Evolutionary conservation across 495 filamentous ascomycete genomes (phyloP), one percentile per base, ranked within the genome.

Genomic region (Viridothelium virens): DNA sequence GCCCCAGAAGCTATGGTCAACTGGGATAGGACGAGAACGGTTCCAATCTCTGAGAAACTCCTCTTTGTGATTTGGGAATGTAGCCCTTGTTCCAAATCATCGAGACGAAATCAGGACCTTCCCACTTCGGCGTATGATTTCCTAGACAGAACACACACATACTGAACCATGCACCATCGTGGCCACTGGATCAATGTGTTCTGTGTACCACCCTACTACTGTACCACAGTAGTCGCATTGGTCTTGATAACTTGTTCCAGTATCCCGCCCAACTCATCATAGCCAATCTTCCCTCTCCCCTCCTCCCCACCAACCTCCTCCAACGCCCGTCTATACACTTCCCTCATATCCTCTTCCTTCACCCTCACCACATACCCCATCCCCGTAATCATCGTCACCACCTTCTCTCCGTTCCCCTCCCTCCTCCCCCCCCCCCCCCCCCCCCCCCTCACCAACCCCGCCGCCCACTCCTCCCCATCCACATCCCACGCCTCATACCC

Each of bases 351-450:
- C 16, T 66, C 67, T 39, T 61, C 64, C 63, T 69, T 69, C 1
- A 77, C 61, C 59, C 66, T 56, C 7, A 76, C 76, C 14, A 71
- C 64, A 74, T 74, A 76, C 9, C 72, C 69, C 44, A 37, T 69
- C 11, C 68, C 70, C 16, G 76, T 77, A 37, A 76, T 67, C 72
- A 75, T 73, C 12, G 67, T 70, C 46, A 68, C 34, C 25, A 56
- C 36, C 18, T n/a, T 63, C n/a, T 37, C 25, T 25, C 25, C 61
- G 18, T 64, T 64, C 11, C 50, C 41, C 31, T 66, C 65, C 65
- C 62, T 65, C 67, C 47, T 39, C 11, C 44, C 25, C 31, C 66
- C 67, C 4, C 76, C 2, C 50, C 75, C 31, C 14, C 76, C 74
- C 61, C 59, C 59, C 5, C 70, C 73, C 47, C 66, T 65, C 36